Base-by-base conservation (phyloP, 1,284 basidiomycete genomes). In the Phenoliferia sp. region DNA sequence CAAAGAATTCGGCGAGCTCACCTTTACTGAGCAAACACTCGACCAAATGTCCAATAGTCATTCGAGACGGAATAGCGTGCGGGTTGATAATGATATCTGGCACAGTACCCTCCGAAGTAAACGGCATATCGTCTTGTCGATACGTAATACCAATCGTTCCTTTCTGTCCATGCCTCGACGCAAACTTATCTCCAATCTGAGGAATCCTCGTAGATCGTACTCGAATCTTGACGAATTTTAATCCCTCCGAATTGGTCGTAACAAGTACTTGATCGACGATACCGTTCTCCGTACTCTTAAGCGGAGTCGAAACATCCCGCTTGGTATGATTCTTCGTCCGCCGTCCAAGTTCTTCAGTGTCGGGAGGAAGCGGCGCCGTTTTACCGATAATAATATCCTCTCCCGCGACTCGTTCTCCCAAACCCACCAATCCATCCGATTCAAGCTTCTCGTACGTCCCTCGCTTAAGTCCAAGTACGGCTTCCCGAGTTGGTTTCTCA, bases 371-470 rank as follows among this genome's bases (percentile, higher is more conserved):
- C 6, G 96, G 96, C 15, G 96, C 94, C 1, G 96, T 99, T 83
- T 99, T 99, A 67, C 95, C 95, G 73, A 99, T 99, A 76, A 99
- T 96, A 76, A 99, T 98, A 79, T 99, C 95, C 67, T 98, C 95
- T 48, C 95, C 95, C 66, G 87, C 87, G 44, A 99, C 95, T 77
- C 92, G 90, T 67, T 92, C 96, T 61, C 96, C 95, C 28, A 95
- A 93, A 17, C 92, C 91, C 76, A 98, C 93, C 55, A 99, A 82
- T 63, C 95, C 95, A 77, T 99, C 95, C 70, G 90, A 88, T 77
- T 99, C 96, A 61, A 99, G 83, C 81, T 99, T 99, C 80, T 98
- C 95, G 80, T 99, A 99, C 12, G 94, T 95, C 4, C 95, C 95
- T 72, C 94, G 93, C 81, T 99, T 99, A 88, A 99, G 90, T 32